Base-by-base conservation (phyloP, 73 alveolate genomes). In the Symbiodinium natans region DNA sequence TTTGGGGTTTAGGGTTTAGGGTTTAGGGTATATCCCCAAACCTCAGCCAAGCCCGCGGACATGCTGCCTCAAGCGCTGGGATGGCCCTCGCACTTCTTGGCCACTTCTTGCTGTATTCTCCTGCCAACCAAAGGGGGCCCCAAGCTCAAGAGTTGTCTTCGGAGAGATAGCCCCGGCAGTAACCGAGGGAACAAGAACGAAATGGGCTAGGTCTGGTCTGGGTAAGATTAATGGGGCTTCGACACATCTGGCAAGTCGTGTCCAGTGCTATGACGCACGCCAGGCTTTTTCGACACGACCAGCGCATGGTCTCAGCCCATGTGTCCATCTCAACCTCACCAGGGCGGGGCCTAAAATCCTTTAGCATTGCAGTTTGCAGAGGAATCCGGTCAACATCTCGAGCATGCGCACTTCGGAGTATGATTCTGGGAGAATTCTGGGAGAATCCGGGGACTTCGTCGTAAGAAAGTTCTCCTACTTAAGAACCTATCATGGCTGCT, bases 241-340 rank as follows among this genome's bases (percentile, higher is more conserved):
- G n/a, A n/a, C n/a, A n/a, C n/a, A n/a, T n/a, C n/a, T n/a, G n/a
- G n/a, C n/a, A n/a, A n/a, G n/a, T n/a, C n/a, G n/a, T n/a, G n/a
- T n/a, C n/a, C n/a, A n/a, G n/a, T n/a, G n/a, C n/a, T n/a, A n/a
- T n/a, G n/a, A n/a, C n/a, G n/a, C n/a, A n/a, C n/a, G n/a, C n/a
- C n/a, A 46, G 21, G 59, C 59, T 46, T 46, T 46, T 68, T 90
- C 48, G 33, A 40, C 41, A 68, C 74, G 80, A 63, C 97, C 97
- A 90, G 48, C 97, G 97, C 88, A 29, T 36, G 34, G 97, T 71
- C 52, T 90, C 97, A 27, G 73, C 77, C 97, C 97, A 90, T 15
- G 52, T 23, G 97, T 90, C 97, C 97, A 90, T 90, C 19, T 90
- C 88, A 17, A 90, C 88, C 34, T 71, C 56, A 29, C 1, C 80